Conservation (phyloP, 495 filamentous ascomycete genomes). For the Aspergillus olivimuriae region DNA sequence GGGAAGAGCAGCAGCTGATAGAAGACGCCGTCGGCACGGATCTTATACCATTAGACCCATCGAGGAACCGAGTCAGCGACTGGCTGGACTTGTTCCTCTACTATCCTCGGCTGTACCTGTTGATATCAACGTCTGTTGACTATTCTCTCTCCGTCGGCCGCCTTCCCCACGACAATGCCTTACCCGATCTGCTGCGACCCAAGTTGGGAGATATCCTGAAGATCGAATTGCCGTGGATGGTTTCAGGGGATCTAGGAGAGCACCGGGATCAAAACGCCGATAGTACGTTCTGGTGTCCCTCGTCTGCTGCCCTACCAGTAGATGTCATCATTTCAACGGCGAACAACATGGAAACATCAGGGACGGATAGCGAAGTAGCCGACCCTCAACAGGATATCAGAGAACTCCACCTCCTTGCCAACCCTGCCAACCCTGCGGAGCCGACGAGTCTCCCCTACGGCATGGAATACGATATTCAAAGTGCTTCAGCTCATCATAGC, state of each 20-base stretch:
- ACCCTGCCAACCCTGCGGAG: too few species aligned
- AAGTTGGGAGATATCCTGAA: conserved; percentile 1
- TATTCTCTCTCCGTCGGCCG: conserved; percentile 19
- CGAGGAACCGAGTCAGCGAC: neutral
- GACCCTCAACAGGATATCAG: too few species aligned
- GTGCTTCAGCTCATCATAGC: too few species aligned
- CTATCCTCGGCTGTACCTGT: conserved; percentile 23
- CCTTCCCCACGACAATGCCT: conserved; percentile 13
- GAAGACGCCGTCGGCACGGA: neutral
- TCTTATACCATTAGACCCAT: neutral
- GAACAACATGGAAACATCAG: neutral
- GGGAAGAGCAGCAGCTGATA: conserved; percentile 4
- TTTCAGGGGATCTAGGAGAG: neutral
- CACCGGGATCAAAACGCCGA: neutral
- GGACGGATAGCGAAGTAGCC: too few species aligned
- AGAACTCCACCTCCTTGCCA: too few species aligned
- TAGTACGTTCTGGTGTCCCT: conserved; percentile 3
- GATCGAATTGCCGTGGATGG: conserved; percentile 3
- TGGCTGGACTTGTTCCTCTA: conserved; percentile 22
- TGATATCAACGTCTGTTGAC: conserved; percentile 25
- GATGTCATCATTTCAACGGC: neutral
- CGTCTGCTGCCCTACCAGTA: neutral
- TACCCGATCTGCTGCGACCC: conserved; percentile 17
- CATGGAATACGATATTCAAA: too few species aligned
- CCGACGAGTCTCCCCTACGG: too few species aligned